Evolutionary conservation across 75 land plant species (phyloP), one percentile per base, ranked within the genome.

Genomic region (Sequoiadendron giganteum): DNA sequence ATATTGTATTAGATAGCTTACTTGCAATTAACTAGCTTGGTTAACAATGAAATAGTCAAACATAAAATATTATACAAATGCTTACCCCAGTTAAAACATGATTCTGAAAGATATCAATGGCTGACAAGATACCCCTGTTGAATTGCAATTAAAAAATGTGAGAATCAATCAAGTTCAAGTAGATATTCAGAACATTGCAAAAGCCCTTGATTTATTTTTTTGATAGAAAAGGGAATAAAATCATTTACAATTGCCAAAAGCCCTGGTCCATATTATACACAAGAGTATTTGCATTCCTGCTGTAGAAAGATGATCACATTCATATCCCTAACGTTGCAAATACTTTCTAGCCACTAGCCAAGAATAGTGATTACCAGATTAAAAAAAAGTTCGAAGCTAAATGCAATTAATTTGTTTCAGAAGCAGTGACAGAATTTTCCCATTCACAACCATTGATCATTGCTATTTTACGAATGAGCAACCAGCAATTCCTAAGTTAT

Each of bases 81-180:
- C 95, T 92, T 93, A 97, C 99, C 93, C 98, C 98, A 77, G 90
- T 92, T 43, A 97, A 76, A 15, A 93, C 85, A 86, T 89, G 90
- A 10, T 93, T 90, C 49, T 92, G 89, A 70, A 97, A 93, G 78
- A 94, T 88, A 87, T 91, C 90, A 86, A 97, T 73, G 36, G 96
- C 95, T 72, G 99, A 90, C 80, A 96, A 93, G 82, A 97, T 93
- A 34, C 99, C 99, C 94, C 99, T 97, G 95, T 68, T 47, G n/a
- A 52, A 82, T 43, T 82, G 48, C 21, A 28, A 82, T 28, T 82
- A 4, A 45, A 7, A 82, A 82, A 82, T 82, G 49, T 45, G 32
- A 82, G 34, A 82, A 82, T 4, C 15, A 1, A 45, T 82, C 45
- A 10, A 45, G 43, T 40, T 52, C 25, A 79, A 21, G 32, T 82